phyloP scores from a whole-genome alignment of 2,329 filamentous ascomycete genomes.

The Aspergillus floridensis region DNA sequence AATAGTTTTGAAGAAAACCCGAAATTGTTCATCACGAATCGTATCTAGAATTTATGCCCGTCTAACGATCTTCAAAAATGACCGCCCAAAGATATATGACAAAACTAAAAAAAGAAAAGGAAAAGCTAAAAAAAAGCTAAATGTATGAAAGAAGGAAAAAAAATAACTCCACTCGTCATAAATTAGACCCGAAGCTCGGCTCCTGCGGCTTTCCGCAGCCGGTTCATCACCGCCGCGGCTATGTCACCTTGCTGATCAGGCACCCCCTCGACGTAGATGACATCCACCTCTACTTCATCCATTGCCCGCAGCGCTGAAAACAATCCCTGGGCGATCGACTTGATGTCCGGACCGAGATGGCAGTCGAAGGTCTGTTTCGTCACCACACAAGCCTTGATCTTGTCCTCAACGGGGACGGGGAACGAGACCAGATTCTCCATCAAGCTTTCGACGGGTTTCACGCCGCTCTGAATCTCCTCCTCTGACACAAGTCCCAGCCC shows the following conservation, averaged over 20 bases:
- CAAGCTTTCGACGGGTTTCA: constrained; percentile 24
- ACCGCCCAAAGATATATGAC: neutral
- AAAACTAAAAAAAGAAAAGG: neutral
- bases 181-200: constrained; percentile 51
- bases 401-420: constrained; percentile 26
- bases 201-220: constrained; percentile 71
- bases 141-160: constrained; percentile 1
- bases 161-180: constrained; percentile 5
- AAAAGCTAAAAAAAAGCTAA: neutral
- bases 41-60: constrained; percentile 6
- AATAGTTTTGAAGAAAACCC: too few relatives aligned
- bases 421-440: constrained; percentile 29
- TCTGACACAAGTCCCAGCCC: constrained; percentile 29
- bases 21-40: constrained; percentile 1
- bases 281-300: constrained; percentile 72
- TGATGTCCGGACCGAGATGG: constrained; percentile 66
- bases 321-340: constrained; percentile 76
- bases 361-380: constrained; percentile 61
- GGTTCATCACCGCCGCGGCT: constrained; percentile 83
- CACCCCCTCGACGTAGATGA: constrained; percentile 90
- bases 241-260: constrained; percentile 69
- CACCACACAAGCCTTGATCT: constrained; percentile 15
- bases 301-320: constrained; percentile 85
- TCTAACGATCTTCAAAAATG: neutral
- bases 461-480: constrained; percentile 21